Evolutionary conservation across 176 grass and related monocot genomes (phyloP), one percentile per base, ranked within the genome.

Genomic region (Carex pumila): DNA sequence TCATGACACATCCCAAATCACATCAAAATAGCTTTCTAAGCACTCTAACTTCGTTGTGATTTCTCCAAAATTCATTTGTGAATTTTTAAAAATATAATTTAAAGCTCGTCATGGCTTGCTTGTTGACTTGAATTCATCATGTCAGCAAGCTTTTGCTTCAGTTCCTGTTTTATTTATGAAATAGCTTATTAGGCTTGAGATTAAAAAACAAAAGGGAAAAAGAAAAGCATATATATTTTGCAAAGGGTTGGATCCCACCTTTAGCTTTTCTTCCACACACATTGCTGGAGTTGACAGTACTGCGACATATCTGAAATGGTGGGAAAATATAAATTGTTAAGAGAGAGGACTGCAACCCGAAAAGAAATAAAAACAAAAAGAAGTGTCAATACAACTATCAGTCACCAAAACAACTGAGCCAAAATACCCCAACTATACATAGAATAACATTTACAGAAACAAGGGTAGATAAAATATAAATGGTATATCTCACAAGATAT

Each of bases 201-300:
- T 10, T 6, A 37, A 71, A 7, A 43, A 0, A n/a, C 1, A 43
- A 0, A 49, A 63, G 53, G 62, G 0, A 70, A 79, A 81, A 47
- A 54, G 63, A 71, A 81, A 31, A 1, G 39, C 0, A 55, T n/a
- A 29, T 0, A 52, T 1, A 59, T 60, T 63, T 19, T 15, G 31
- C 5, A 15, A 84, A 66, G 78, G 49, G 25, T 15, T 74, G 25
- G 14, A 4, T 22, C 49, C 63, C 83, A 95, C 96, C 96, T 99
- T 95, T 63, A 95, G 66, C 61, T 89, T 99, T 50, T 95, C 88
- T 85, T 98, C 93, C 36, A 61, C 18, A 30, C 96, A 98, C 34
- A 92, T 17, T 71, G 89, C 85, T 5, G 96, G 96, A 47, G 93
- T 98, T 58, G 91, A 95, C 70, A 99, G 36, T 61, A 92, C 88